Conservation (phyloP, 78 protist genomes). For the Emiliania huxleyi region DNA sequence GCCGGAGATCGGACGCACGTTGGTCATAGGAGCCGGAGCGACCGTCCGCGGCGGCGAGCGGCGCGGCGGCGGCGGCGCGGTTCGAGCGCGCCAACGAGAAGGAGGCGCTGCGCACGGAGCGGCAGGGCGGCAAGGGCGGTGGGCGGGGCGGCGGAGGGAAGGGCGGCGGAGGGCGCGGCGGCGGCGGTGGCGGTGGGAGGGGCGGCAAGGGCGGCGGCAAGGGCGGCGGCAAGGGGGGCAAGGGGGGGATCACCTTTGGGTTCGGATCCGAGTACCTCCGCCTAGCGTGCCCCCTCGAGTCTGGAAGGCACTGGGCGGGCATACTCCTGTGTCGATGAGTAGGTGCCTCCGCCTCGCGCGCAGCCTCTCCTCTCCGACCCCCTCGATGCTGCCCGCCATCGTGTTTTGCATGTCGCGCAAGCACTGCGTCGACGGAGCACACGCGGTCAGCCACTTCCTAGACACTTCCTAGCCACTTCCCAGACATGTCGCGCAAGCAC, state of each 20-base stretch:
- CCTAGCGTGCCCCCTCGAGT: not conserved
- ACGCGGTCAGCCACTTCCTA: not conserved
- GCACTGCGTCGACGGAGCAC: not conserved
- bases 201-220: not conserved
- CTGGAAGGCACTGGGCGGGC: no score
- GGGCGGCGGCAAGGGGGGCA: not conserved
- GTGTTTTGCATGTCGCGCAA: slow-evolving; percentile 38
- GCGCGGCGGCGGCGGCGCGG: not conserved
- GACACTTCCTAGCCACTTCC: no score
- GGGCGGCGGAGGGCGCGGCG: not conserved
- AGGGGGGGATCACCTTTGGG: not conserved
- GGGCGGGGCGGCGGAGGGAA: not conserved
- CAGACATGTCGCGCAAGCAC: slow-evolving; percentile 32
- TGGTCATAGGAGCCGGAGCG: not conserved
- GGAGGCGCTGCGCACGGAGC: not conserved
- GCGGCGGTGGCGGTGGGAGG: not conserved
- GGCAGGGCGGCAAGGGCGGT: not conserved
- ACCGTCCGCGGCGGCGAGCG: not conserved
- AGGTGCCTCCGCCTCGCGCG: not conserved
- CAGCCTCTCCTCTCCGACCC: not conserved
- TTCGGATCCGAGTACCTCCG: not conserved
- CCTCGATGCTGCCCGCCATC: slow-evolving; percentile 3
- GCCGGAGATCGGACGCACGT: no score
- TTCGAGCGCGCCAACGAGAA: not conserved
- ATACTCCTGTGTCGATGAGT: no score